Evolutionary conservation across 345 rosid species (phyloP).

Genomic region (Xanthoceras sorbifolium): DNA sequence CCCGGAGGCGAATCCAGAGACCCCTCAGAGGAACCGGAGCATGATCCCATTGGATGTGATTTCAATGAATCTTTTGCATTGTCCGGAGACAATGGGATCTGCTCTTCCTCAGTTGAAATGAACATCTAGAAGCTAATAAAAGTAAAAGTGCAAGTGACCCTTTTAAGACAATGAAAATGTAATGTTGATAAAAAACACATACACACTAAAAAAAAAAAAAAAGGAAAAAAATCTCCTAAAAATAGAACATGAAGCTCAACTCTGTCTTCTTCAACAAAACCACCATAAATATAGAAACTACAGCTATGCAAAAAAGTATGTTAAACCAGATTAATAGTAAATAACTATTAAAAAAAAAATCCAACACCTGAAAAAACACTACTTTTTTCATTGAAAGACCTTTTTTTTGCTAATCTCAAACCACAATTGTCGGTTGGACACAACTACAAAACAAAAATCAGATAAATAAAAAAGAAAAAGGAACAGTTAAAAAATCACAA

Average conservation of each 20-base stretch:
- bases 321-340: no score
- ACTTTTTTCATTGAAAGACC: background rate
- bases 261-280: background rate
- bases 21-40: constrained; percentile 30
- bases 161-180: constrained; percentile 17
- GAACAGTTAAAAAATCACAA: background rate
- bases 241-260: constrained; percentile 12
- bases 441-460: background rate
- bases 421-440: constrained; percentile 12
- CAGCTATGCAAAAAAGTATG: no score
- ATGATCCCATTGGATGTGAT: constrained; percentile 39
- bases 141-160: constrained; percentile 20
- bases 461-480: no score
- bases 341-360: no score
- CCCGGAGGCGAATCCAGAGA: constrained; percentile 28
- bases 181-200: constrained; percentile 11
- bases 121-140: constrained; percentile 33
- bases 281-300: background rate
- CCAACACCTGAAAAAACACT: background rate
- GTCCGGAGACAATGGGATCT: constrained; percentile 35
- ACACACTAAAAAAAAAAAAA: constrained; percentile 21
- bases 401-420: background rate
- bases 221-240: constrained; percentile 15
- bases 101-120: constrained; percentile 42
- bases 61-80: constrained; percentile 26